phyloP scores from a whole-genome alignment of 345 rosid species.

The Salix brachista region DNA sequence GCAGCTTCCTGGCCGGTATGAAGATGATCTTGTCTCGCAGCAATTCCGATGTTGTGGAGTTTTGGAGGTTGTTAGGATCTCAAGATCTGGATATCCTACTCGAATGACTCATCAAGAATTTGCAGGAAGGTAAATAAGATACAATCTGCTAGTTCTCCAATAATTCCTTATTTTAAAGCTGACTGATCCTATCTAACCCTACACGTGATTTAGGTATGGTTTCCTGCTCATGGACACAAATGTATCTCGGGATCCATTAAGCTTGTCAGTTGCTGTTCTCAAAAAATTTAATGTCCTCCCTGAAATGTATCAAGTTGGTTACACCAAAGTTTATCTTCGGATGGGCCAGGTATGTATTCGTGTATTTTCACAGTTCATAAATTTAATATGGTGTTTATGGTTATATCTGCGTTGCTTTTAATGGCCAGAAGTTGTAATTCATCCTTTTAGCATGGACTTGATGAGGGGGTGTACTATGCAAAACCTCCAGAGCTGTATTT shows the following conservation, averaged over 20 bases:
- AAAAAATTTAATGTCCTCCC: slow-evolving; percentile 64
- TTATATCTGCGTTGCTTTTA: not conserved
- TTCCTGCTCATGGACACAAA: slow-evolving; percentile 47
- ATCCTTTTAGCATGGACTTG: not conserved
- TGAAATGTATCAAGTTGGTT: slow-evolving; percentile 92
- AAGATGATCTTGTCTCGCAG: slow-evolving; percentile 66
- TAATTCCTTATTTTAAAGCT: slow-evolving; percentile 3
- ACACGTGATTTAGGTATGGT: slow-evolving; percentile 54
- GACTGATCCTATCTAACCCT: slow-evolving; percentile 10
- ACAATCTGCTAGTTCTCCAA: not conserved
- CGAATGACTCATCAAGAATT: slow-evolving; percentile 85
- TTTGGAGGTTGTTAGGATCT: slow-evolving; percentile 80
- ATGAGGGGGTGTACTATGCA: not conserved
- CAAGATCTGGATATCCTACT: slow-evolving; percentile 84
- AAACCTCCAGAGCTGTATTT: not conserved
- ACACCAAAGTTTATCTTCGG: slow-evolving; percentile 71
- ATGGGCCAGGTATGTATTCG: slow-evolving; percentile 66
- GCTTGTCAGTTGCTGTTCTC: slow-evolving; percentile 68
- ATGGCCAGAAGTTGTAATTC: not conserved
- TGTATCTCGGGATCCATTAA: slow-evolving; percentile 62
- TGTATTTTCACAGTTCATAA: not conserved
- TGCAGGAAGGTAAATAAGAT: slow-evolving; percentile 54
- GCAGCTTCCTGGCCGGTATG: slow-evolving; percentile 59
- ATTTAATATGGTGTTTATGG: not conserved
- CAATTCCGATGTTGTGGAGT: slow-evolving; percentile 89